Conservation (phyloP, 2,329 filamentous ascomycete species). For the Allantophomopsis cytisporea region DNA sequence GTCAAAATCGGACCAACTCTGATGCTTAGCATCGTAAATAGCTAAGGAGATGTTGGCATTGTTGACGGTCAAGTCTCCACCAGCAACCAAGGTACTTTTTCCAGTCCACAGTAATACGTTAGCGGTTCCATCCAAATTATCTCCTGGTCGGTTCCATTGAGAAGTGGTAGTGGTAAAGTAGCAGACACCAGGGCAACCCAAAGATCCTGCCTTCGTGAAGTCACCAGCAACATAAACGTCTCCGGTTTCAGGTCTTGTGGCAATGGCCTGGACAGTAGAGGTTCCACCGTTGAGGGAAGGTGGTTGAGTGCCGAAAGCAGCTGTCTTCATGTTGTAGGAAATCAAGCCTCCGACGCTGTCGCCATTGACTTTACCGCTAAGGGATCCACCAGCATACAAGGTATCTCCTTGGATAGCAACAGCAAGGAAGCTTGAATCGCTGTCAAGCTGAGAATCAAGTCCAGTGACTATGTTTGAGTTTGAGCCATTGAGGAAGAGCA, state of each 20-base stretch:
- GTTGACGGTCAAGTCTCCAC: slow-evolving; percentile 61
- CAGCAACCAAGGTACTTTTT: slow-evolving; percentile 58
- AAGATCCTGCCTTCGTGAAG: slow-evolving; percentile 70
- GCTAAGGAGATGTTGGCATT: slow-evolving; percentile 54
- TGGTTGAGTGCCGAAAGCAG: slow-evolving; percentile 57
- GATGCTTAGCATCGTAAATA: slow-evolving; percentile 54
- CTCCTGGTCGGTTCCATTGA: slow-evolving; percentile 73
- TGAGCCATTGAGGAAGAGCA: slow-evolving; percentile 71
- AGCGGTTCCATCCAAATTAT: slow-evolving; percentile 56
- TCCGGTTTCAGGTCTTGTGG: slow-evolving; percentile 51
- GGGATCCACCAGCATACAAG: slow-evolving; percentile 70
- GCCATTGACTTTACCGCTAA: slow-evolving; percentile 57
- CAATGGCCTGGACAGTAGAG: slow-evolving; percentile 65
- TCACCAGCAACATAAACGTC: slow-evolving; percentile 79
- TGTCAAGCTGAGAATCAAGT: slow-evolving; percentile 49
- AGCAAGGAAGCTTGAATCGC: slow-evolving; percentile 62
- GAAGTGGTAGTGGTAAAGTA: slow-evolving; percentile 55
- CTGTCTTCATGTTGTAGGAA: slow-evolving; percentile 59
- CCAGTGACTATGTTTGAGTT: slow-evolving; percentile 54
- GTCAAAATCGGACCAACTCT: slow-evolving; percentile 52
- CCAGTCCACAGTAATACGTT: slow-evolving; percentile 65
- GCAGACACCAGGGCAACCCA: slow-evolving; percentile 75
- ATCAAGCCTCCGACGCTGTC: slow-evolving; percentile 59
- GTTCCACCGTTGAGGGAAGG: slow-evolving; percentile 58
- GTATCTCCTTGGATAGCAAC: slow-evolving; percentile 52